Percentiles rank a stretch among this genome's conserved stretches.
phyloP scores from a whole-genome alignment of 2,329 filamentous ascomycete species.

The Coniochaeta sp. region DNA sequence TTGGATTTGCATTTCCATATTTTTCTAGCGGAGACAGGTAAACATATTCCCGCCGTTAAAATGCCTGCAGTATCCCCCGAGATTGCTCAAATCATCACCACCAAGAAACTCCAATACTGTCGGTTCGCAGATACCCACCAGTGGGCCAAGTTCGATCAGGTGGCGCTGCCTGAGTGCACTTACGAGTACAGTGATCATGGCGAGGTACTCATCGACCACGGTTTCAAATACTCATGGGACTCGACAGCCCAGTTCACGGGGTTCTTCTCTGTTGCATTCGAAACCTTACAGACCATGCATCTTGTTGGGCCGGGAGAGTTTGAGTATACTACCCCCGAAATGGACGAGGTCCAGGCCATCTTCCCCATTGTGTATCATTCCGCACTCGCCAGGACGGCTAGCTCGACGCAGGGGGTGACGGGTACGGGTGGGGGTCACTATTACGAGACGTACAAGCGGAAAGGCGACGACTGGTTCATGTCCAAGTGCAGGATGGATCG shows the following conservation, averaged over 20 bases:
- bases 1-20: not conserved
- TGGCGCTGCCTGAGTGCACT: not conserved
- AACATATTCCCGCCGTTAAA: not conserved
- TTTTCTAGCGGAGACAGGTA: not conserved
- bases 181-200: not conserved
- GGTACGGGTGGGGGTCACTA: not conserved
- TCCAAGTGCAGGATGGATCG: not conserved
- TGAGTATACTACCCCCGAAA: not conserved
- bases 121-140: not conserved
- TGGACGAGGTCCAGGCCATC: not conserved
- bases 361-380: not conserved
- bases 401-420: not conserved
- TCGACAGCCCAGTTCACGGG: not conserved
- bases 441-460: not conserved
- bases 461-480: not conserved
- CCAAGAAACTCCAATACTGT: conserved; percentile 2
- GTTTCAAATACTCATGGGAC: not conserved
- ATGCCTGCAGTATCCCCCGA: not conserved
- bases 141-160: not conserved
- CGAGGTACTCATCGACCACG: not conserved
- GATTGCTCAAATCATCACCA: not conserved
- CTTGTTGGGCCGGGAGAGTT: conserved; percentile 1
- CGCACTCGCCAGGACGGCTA: not conserved
- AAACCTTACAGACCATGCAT: conserved; percentile 1
- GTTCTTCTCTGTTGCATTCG: conserved; percentile 1